Base-by-base conservation (phyloP, 176 grass and related monocot genomes). In the Metroxylon sagu region DNA sequence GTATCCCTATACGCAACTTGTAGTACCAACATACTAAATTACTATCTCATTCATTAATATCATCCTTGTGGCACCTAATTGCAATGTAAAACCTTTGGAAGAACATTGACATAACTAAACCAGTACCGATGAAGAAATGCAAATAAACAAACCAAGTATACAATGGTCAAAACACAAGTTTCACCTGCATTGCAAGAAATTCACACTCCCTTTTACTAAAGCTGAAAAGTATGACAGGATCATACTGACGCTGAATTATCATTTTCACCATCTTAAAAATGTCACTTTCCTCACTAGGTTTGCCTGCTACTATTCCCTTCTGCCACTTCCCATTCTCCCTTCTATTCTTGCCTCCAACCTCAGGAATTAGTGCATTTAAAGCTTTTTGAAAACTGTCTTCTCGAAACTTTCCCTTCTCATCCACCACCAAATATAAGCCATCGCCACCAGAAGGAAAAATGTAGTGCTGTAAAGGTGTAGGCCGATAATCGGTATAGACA, bases 241-340 rank as follows among this genome's bases (percentile, higher is more conserved):
- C 92, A 19, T 96, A 96, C 53, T 96, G 92, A 48, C 92, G 82
- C 60, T 96, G 92, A 71, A 96, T 90, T 75, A 96, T 96, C 92
- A 96, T 96, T 56, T 90, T 96, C 53, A 96, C 92, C 92, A 96
- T 79, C 73, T 90, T 96, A 64, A 96, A 96, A 74, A 96, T 90
- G 71, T 96, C 92, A 2, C 80, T 96, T 21, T 96, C 83, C 57
- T 90, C 92, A 1, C 70, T 80, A 76, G 70, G 65, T 79, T 87
- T 95, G 15, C 83, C 83, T 74, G 61, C 72, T 26, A 74, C 48
- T 52, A 82, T 26, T 64, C 50, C 72, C 71, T 96, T 96, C 21
- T 88, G 87, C 78, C 87, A 82, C 74, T 83, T 93, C 6, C 68
- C 76, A 49, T 83, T 84, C 48, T 85, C 75, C 71, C 60, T 90